Conservation (phyloP, 2,329 filamentous ascomycete species). For the Neopestalotiopsis clavispora region DNA sequence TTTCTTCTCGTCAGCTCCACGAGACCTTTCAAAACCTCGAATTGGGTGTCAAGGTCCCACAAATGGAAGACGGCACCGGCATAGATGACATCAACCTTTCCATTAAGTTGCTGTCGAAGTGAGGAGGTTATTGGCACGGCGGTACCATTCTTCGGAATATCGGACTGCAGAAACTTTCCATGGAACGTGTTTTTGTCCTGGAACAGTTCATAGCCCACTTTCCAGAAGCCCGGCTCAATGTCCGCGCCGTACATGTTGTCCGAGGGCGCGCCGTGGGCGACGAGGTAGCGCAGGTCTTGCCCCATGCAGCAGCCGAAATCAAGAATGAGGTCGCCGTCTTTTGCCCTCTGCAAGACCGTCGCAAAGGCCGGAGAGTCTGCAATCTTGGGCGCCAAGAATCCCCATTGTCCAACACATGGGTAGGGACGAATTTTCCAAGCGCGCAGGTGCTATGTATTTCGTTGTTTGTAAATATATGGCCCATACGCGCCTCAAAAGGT, state of each 20-base stretch:
- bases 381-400: background rate
- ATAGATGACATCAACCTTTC: background rate
- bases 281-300: background rate
- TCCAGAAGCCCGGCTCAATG: constrained; percentile 1
- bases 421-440: constrained; percentile 8
- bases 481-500: background rate
- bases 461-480: background rate
- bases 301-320: constrained; percentile 6
- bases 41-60: background rate
- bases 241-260: constrained; percentile 1
- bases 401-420: constrained; percentile 4
- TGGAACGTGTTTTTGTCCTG: background rate
- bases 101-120: background rate
- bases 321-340: background rate
- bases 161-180: background rate
- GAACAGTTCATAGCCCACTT: background rate
- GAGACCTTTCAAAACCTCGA: background rate
- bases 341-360: constrained; percentile 3
- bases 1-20: background rate
- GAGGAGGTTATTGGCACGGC: background rate
- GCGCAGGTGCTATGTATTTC: background rate
- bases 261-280: background rate
- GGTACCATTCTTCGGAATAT: background rate
- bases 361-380: background rate
- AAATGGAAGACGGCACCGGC: too few relatives aligned